A percentile compares a stretch with the other conserved stretches of the same genome.
Conservation (phyloP, 1,284 basidiomycete genomes). For the Rhodotorula sp. region DNA sequence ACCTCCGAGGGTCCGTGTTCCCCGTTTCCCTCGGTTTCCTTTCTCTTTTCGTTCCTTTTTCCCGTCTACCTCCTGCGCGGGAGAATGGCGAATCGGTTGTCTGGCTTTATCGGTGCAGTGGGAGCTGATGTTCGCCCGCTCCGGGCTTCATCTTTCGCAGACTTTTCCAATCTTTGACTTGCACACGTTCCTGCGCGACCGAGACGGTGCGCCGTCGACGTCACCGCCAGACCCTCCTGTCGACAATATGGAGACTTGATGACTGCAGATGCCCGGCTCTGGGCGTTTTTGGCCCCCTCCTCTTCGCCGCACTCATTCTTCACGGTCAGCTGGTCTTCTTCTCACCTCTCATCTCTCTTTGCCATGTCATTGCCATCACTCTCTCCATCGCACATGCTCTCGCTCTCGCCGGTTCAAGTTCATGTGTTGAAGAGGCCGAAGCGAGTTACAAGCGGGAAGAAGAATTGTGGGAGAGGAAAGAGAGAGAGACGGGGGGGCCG, state of each 20-base stretch:
- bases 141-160: neutral
- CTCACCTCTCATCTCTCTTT: neutral
- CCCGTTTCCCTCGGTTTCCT: neutral
- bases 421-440: neutral
- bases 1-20: conserved; percentile 1
- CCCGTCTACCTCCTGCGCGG: too few relatives aligned
- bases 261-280: too few relatives aligned
- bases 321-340: neutral
- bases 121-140: too few relatives aligned
- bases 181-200: conserved; percentile 22
- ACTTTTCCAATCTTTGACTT: conserved; percentile 31
- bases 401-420: neutral
- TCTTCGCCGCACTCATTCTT: neutral
- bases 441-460: neutral
- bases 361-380: neutral
- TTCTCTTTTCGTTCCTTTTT: neutral
- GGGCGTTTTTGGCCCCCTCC: too few relatives aligned
- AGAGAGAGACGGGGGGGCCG: too few relatives aligned
- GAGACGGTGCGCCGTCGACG: neutral
- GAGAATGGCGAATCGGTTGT: too few relatives aligned
- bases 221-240: neutral
- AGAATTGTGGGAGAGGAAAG: too few relatives aligned
- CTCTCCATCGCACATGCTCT: neutral
- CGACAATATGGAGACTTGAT: neutral
- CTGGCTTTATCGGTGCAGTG: too few relatives aligned